A percentile compares a stretch with the other conserved stretches of the same genome.
Conservation (phyloP, 2,329 filamentous ascomycete species). For the Alternaria sp. region DNA sequence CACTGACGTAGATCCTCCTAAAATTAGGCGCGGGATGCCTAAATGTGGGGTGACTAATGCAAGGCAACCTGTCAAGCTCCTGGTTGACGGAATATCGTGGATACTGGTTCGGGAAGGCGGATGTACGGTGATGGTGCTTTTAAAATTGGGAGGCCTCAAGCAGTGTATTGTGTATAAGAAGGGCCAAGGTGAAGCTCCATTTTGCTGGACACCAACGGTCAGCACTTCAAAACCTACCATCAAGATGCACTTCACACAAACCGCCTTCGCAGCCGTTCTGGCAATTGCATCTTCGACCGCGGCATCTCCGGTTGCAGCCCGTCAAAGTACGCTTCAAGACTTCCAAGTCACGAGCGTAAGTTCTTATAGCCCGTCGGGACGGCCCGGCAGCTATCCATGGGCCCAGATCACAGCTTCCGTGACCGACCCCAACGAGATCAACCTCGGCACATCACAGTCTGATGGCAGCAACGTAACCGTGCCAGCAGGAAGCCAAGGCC, state of each 20-base stretch:
- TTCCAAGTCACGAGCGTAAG: slow-evolving; percentile 34
- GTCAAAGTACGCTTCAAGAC: slow-evolving; percentile 25
- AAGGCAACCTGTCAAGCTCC: background rate
- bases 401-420: slow-evolving; percentile 31
- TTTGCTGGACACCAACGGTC: background rate
- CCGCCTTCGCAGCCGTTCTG: slow-evolving; percentile 18
- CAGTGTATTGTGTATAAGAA: background rate
- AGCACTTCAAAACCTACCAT: background rate
- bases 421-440: slow-evolving; percentile 39
- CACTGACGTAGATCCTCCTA: slow-evolving; percentile 11
- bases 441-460: slow-evolving; percentile 16
- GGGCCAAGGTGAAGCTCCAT: background rate
- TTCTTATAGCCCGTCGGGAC: slow-evolving; percentile 24
- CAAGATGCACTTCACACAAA: slow-evolving; percentile 24
- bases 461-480: slow-evolving; percentile 20
- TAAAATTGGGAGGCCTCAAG: slow-evolving; percentile 8
- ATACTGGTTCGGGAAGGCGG: background rate
- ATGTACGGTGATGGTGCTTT: background rate
- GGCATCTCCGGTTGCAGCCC: slow-evolving; percentile 21
- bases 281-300: slow-evolving; percentile 15
- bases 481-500: slow-evolving; percentile 28
- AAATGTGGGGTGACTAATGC: slow-evolving; percentile 9
- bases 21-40: slow-evolving; percentile 11
- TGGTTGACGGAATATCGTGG: background rate
- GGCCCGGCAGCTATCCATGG: slow-evolving; percentile 33